Evolutionary conservation across 2,329 filamentous ascomycete genomes (phyloP).

Genomic region (Canariomyces notabilis): DNA sequence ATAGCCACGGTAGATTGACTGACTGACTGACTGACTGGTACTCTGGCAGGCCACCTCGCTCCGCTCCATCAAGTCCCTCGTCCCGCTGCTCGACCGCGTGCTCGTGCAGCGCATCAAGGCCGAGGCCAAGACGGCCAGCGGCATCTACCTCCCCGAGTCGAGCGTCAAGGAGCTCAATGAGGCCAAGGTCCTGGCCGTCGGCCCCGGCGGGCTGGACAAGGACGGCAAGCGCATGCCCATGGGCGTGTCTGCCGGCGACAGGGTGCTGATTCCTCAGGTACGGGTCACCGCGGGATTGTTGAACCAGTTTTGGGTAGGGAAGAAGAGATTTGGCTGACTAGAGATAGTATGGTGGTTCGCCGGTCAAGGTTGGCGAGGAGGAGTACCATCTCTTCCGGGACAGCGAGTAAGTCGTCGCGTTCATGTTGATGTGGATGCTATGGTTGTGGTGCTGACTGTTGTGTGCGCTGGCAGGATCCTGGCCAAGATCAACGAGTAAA

Average conservation of each 20-base stretch:
- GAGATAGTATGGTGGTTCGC: constrained; percentile 90
- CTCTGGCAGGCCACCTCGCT: constrained; percentile 60
- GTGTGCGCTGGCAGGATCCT: constrained; percentile 61
- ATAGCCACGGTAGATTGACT: too few species aligned
- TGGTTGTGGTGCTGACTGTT: constrained; percentile 17
- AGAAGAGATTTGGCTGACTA: too few species aligned
- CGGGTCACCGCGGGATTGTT: constrained; percentile 26
- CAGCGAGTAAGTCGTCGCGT: constrained; percentile 72
- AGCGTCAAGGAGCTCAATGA: constrained; percentile 98
- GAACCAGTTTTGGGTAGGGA: not conserved
- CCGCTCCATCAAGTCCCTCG: constrained; percentile 92
- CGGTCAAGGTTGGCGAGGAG: constrained; percentile 95
- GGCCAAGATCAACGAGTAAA: constrained; percentile 98
- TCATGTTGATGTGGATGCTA: not conserved
- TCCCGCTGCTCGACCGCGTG: constrained; percentile 94
- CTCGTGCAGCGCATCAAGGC: constrained; percentile 97
- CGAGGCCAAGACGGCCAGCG: constrained; percentile 90
- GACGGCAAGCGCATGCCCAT: constrained; percentile 83
- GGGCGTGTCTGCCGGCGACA: constrained; percentile 79
- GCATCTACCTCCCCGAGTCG: constrained; percentile 96
- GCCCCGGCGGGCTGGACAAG: constrained; percentile 80
- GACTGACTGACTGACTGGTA: not conserved
- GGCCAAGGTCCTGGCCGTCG: constrained; percentile 91
- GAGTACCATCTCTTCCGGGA: constrained; percentile 96
- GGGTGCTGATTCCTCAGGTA: constrained; percentile 93